These are phyloP conservation scores for Candida nonsorbophila DNA, from an alignment of 805 yeast genomes.

Conservation along the genomic window DNA sequence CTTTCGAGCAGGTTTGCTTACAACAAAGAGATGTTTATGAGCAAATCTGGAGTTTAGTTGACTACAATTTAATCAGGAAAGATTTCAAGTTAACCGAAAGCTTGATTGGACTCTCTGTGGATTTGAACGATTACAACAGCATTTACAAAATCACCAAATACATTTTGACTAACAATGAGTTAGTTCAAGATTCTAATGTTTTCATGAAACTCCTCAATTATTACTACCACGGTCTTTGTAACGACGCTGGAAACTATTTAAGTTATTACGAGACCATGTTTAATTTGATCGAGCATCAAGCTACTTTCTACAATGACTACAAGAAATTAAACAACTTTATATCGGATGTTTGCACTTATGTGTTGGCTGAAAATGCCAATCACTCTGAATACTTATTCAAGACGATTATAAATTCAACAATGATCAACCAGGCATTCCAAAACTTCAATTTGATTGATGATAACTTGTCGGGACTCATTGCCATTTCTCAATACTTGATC, in stretches of 20 bases:
- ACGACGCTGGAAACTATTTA: conserved; percentile 13
- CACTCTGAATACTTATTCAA: conserved; percentile 10
- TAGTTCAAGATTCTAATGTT: conserved; percentile 21
- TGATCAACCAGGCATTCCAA: conserved; percentile 21
- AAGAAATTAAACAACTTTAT: conserved; percentile 22
- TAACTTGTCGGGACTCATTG: conserved; percentile 27
- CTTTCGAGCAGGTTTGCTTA: conserved; percentile 2
- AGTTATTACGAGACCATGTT: conserved; percentile 27
- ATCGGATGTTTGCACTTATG: conserved; percentile 21
- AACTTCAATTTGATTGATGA: conserved; percentile 20
- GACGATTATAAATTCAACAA: conserved; percentile 22
- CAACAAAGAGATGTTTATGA: conserved; percentile 6
- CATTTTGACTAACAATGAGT: conserved; percentile 23
- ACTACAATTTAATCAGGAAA: conserved; percentile 29
- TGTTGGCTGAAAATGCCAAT: conserved; percentile 8
- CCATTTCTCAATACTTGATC: conserved; percentile 17
- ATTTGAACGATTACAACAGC: conserved; percentile 26
- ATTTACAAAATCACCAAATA: conserved; percentile 33
- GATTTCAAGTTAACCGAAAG: conserved; percentile 21
- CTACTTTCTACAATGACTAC: conserved; percentile 14
- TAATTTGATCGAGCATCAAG: conserved; percentile 30
- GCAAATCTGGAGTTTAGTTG: conserved; percentile 26
- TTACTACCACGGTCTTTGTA: conserved; percentile 20
- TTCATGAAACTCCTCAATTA: conserved; percentile 25
- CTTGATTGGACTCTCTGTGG: conserved; percentile 26